Evolutionary conservation across 306 rosid genomes (phyloP).

Genomic region (Astragalus membranaceus): DNA sequence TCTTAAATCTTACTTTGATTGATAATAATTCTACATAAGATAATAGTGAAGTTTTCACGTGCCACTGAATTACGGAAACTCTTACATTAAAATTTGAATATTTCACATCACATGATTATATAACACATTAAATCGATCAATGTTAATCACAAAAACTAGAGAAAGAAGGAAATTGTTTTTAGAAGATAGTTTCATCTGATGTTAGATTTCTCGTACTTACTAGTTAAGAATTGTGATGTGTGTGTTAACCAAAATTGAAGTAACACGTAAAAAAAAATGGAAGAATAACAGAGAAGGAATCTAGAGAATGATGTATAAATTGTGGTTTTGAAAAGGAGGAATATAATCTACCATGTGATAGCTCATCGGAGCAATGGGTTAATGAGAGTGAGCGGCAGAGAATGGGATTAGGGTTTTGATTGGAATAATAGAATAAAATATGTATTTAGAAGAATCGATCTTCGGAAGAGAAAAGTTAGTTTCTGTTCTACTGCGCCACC

Average conservation of each 20-base stretch:
- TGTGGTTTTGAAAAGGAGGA: constrained; percentile 10
- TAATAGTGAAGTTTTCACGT: not conserved
- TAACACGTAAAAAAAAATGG: not conserved
- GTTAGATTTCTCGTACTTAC: not conserved
- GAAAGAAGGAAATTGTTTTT: not conserved
- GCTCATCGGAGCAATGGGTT: constrained; percentile 18
- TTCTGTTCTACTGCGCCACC: constrained; percentile 16
- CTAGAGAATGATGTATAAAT: not conserved
- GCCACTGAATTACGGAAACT: not conserved
- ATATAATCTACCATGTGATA: constrained; percentile 32
- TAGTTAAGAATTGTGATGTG: not conserved
- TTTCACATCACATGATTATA: not conserved
- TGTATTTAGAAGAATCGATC: not conserved
- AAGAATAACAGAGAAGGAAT: not conserved
- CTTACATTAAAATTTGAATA: not conserved
- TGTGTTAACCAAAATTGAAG: constrained; percentile 1
- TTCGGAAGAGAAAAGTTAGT: not conserved
- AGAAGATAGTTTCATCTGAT: not conserved
- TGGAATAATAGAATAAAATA: not conserved
- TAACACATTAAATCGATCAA: not conserved
- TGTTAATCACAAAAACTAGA: not conserved
- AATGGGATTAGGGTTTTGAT: constrained; percentile 23
- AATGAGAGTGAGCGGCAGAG: not conserved
- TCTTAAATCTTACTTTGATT: not conserved
- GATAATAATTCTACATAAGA: not conserved